Evolutionary conservation across 805 yeast genomes (phyloP), one percentile per base, ranked within the genome.

Genomic region (Suhomyces canberraensis): DNA sequence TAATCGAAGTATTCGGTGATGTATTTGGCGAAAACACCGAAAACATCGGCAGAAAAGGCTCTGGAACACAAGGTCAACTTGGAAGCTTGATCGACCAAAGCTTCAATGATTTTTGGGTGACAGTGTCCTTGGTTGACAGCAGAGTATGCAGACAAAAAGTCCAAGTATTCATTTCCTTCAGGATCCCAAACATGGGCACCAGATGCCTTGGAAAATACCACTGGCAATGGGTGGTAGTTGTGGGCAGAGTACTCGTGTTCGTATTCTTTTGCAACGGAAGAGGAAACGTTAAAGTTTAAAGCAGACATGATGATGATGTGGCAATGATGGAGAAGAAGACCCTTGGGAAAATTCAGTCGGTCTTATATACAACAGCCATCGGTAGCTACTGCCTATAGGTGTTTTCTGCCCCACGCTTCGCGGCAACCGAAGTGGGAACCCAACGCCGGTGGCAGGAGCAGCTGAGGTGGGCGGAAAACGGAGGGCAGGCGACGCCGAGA

Each of bases 181-280:
- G 97, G 96, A 61, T 91, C 98, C 96, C 96, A 91, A 16, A 91
- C 96, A 47, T 86, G 83, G 18, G 96, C 96, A 33, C 98, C 98
- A 41, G 60, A 47, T 11, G 95, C 98, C 54, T 74, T 80, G 53
- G 84, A 75, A 66, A 91, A 85, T 11, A 91, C 97, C 42, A 91
- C 96, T 9, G 98, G 98, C 45, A 91, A 69, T 35, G 98, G 97
- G 66, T 88, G 96, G 70, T 91, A 91, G 73, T 91, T 91, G 69
- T 90, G 97, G 20, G 98, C 98, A 33, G 96, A 86, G 67, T 84
- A 88, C 43, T 83, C 68, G 38, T 75, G 64, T 64, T 91, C 97
- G 66, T 75, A 79, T 36, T 75, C 69, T 43, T 68, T 68, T 25
- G 96, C 84, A 44, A 79, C 71, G 21, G 63, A 60, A 2, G 95